phyloP scores from a whole-genome alignment of 805 yeast species.

The Cyberlindnera bimundalis region DNA sequence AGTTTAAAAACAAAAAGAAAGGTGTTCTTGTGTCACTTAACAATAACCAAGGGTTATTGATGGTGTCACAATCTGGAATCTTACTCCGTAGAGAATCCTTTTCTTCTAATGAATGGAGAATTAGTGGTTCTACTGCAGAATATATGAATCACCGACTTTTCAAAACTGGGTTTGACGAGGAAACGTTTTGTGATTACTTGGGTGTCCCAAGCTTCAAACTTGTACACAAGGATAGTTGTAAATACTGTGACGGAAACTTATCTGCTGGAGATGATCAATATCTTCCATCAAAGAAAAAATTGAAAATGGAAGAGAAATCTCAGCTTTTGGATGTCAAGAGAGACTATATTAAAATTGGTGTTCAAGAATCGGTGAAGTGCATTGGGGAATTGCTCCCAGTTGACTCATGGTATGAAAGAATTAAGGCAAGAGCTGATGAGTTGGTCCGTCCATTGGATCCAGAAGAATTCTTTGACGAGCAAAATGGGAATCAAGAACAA shows the following conservation, averaged over 20 bases:
- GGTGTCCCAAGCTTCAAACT: neutral
- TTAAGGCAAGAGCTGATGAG: neutral
- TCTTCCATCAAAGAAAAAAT: neutral
- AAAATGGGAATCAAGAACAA: neutral
- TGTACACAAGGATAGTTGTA: slow-evolving; percentile 1
- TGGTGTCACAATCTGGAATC: slow-evolving; percentile 2
- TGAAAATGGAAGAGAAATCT: neutral
- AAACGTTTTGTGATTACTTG: neutral
- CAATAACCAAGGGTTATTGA: slow-evolving; percentile 1
- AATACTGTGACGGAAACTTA: neutral
- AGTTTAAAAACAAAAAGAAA: slow-evolving; percentile 1
- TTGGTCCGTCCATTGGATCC: slow-evolving; percentile 1
- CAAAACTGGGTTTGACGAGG: neutral
- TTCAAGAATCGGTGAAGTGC: neutral
- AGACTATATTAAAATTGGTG: slow-evolving; percentile 1
- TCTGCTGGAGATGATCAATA: neutral
- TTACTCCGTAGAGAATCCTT: neutral
- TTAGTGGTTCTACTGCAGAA: neutral
- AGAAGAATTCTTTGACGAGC: neutral
- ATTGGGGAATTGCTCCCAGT: neutral
- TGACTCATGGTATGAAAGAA: neutral
- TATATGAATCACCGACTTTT: neutral
- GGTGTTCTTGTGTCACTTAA: slow-evolving; percentile 2
- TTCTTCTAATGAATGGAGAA: neutral
- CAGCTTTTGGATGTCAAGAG: neutral